phyloP scores from a whole-genome alignment of 2,329 filamentous ascomycete species.

The Graphium sp. region DNA sequence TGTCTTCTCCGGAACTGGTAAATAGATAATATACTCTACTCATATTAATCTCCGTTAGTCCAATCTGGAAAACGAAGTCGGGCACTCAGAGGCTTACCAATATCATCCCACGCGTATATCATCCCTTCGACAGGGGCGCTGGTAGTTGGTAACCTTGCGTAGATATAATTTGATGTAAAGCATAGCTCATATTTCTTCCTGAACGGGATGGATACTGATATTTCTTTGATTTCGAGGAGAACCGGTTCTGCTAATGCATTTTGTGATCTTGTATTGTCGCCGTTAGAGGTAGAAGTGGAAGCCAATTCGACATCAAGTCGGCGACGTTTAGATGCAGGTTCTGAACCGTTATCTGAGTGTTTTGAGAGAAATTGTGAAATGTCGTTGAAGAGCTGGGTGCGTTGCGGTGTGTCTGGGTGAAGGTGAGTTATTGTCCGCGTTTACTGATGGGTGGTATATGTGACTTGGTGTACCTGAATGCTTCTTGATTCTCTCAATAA shows the following conservation, averaged over 20 bases:
- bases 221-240: slow-evolving; percentile 44
- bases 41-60: not conserved
- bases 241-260: slow-evolving; percentile 31
- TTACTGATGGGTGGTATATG: too few species aligned
- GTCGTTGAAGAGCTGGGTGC: slow-evolving; percentile 36
- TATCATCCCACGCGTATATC: slow-evolving; percentile 42
- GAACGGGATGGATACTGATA: slow-evolving; percentile 49
- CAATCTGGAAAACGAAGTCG: slow-evolving; percentile 3
- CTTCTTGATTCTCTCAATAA: slow-evolving; percentile 32
- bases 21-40: slow-evolving; percentile 43
- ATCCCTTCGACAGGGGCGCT: slow-evolving; percentile 33
- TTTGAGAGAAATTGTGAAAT: slow-evolving; percentile 33
- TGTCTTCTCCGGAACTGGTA: slow-evolving; percentile 48
- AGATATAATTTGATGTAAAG: slow-evolving; percentile 41
- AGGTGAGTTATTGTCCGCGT: too few species aligned
- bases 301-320: slow-evolving; percentile 26
- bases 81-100: slow-evolving; percentile 26
- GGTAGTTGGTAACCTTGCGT: slow-evolving; percentile 34
- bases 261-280: slow-evolving; percentile 10
- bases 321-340: slow-evolving; percentile 33
- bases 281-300: slow-evolving; percentile 6
- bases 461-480: slow-evolving; percentile 36
- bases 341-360: slow-evolving; percentile 19
- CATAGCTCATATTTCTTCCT: slow-evolving; percentile 52
- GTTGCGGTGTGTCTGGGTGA: slow-evolving; percentile 27